A percentile compares a stretch with the other conserved stretches of the same genome.
phyloP scores from a whole-genome alignment of 2,329 filamentous ascomycete species.

The Aureobasidium sp. region DNA sequence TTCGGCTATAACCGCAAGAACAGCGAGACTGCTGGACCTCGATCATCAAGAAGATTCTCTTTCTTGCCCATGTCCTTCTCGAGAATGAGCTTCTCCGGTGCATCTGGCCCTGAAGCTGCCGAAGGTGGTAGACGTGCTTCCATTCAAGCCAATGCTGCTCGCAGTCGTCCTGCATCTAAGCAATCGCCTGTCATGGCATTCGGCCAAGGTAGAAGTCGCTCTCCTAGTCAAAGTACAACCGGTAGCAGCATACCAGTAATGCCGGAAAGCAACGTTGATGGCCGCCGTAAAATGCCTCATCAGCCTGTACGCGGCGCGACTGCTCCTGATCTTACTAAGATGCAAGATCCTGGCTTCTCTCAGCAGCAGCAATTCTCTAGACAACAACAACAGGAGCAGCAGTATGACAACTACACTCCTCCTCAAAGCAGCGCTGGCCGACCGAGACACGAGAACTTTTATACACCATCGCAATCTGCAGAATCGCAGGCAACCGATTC shows the following conservation, averaged over 20 bases:
- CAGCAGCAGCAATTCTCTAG: constrained; percentile 18
- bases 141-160: constrained; percentile 22
- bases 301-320: constrained; percentile 22
- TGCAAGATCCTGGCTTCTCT: constrained; percentile 12
- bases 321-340: constrained; percentile 21
- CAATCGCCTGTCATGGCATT: constrained; percentile 33
- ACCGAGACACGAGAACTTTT: constrained; percentile 16
- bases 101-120: constrained; percentile 30
- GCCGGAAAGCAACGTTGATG: constrained; percentile 31
- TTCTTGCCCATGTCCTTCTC: constrained; percentile 45
- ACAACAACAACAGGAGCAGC: constrained; percentile 11
- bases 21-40: constrained; percentile 32
- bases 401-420: constrained; percentile 9
- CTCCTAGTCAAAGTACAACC: constrained; percentile 38
- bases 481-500: constrained; percentile 27
- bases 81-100: constrained; percentile 34
- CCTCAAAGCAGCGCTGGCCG: constrained; percentile 1
- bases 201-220: constrained; percentile 37
- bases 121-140: constrained; percentile 31
- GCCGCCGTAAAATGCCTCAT: constrained; percentile 20
- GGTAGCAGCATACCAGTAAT: constrained; percentile 37
- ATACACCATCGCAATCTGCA: constrained; percentile 27
- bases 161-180: constrained; percentile 30
- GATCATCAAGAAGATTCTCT: constrained; percentile 43
- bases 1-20: constrained; percentile 45